phyloP scores from a whole-genome alignment of 305 asterid genomes.

The Striga hermonthica region DNA sequence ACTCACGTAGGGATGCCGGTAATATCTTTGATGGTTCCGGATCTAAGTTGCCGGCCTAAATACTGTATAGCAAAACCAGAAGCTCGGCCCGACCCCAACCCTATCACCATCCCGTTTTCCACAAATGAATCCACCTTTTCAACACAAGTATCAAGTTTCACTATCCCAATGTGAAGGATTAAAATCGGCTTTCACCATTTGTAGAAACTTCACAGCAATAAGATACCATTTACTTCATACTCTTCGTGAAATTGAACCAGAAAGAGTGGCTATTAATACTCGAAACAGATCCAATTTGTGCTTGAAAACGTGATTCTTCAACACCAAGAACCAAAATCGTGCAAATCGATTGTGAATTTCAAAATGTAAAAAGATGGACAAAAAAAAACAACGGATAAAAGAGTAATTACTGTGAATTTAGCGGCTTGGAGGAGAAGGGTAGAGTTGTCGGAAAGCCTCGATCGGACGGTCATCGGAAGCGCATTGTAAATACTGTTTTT shows the following conservation, averaged over 20 bases:
- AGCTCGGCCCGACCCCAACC: slow-evolving; percentile 70
- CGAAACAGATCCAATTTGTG: too few species aligned
- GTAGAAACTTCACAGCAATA: too few species aligned
- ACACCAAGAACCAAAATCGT: background rate
- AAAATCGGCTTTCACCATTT: background rate
- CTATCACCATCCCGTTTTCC: slow-evolving; percentile 69
- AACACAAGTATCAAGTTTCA: slow-evolving; percentile 19
- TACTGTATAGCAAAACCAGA: slow-evolving; percentile 67
- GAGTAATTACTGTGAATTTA: slow-evolving; percentile 50
- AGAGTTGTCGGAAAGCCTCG: slow-evolving; percentile 46
- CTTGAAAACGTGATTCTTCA: background rate
- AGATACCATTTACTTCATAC: too few species aligned
- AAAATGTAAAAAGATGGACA: background rate
- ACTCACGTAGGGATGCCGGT: slow-evolving; percentile 63
- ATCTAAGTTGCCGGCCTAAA: slow-evolving; percentile 59
- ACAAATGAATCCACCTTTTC: slow-evolving; percentile 66
- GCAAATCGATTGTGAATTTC: background rate
- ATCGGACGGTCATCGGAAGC: slow-evolving; percentile 37
- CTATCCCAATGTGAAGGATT: slow-evolving; percentile 8
- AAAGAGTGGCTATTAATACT: too few species aligned
- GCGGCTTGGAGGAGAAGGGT: slow-evolving; percentile 54
- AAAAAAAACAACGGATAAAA: slow-evolving; percentile 6
- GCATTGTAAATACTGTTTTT: slow-evolving; percentile 28
- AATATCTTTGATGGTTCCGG: slow-evolving; percentile 53
- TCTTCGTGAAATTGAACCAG: too few species aligned